phyloP scores from a whole-genome alignment of 192 early-diverging fungal genomes.

The Jimgerdemannia lactiflua region DNA sequence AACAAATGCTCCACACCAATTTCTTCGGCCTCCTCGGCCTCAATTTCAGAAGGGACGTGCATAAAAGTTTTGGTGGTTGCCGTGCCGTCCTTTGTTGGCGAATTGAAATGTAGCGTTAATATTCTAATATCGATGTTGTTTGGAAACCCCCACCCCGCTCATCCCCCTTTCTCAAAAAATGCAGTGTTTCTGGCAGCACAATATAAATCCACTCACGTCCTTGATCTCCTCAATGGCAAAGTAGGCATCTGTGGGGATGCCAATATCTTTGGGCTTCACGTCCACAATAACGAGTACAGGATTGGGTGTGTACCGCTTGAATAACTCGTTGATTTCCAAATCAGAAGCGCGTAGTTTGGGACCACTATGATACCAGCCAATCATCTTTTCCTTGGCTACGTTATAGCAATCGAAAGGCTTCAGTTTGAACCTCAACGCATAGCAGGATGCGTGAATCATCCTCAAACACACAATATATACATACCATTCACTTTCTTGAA shows the following conservation, averaged over 20 bases:
- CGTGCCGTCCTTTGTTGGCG: conserved; percentile 78
- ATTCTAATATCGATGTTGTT: too few species aligned
- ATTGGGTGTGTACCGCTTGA: conserved; percentile 93
- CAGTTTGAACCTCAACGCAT: not conserved
- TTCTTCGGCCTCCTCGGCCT: conserved; percentile 99
- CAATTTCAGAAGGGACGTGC: conserved; percentile 93
- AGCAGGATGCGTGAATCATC: not conserved
- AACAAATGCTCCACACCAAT: conserved; percentile 99
- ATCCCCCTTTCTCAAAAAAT: too few species aligned
- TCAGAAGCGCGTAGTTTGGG: conserved; percentile 96
- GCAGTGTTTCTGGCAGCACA: not conserved
- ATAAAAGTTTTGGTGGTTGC: conserved; percentile 96
- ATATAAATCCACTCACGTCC: conserved; percentile 60
- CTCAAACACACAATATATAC: not conserved
- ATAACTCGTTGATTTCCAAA: conserved; percentile 97
- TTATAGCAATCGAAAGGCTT: not conserved
- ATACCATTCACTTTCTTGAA: conserved; percentile 99
- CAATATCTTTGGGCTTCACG: conserved; percentile 90
- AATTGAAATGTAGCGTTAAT: not conserved
- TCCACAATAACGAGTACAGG: conserved; percentile 97
- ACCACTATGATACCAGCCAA: conserved; percentile 99
- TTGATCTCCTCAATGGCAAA: conserved; percentile 98
- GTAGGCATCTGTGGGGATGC: conserved; percentile 96
- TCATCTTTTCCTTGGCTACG: conserved; percentile 88
- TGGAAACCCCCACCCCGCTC: too few species aligned